phyloP scores from a whole-genome alignment of 225 moss, liverwort and hornwort genomes.

The Polytrichum commune region DNA sequence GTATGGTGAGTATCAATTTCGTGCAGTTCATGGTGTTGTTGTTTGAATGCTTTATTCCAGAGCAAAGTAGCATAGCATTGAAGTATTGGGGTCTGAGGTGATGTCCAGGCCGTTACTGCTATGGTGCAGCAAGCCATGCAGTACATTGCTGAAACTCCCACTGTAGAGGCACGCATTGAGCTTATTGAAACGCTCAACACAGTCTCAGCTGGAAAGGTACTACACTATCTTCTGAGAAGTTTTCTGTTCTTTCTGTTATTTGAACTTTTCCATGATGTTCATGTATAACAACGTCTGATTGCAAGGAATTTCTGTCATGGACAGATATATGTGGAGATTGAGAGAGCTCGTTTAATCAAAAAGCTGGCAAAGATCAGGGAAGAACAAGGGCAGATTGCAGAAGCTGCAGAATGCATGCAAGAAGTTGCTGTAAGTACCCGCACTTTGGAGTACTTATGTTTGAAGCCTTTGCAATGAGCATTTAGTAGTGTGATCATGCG shows the following conservation, averaged over 20 bases:
- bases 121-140: constrained; percentile 98
- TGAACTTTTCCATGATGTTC: too few relatives aligned
- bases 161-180: constrained; percentile 73
- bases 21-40: too few relatives aligned
- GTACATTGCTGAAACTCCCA: constrained; percentile 82
- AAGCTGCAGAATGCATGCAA: constrained; percentile 98
- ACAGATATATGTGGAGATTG: constrained; percentile 99
- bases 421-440: constrained; percentile 88
- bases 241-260: not conserved
- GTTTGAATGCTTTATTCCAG: too few relatives aligned
- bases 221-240: not conserved
- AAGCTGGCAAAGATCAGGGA: constrained; percentile 96
- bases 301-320: too few relatives aligned
- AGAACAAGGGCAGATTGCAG: constrained; percentile 91
- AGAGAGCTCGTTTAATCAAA: constrained; percentile 91
- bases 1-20: too few relatives aligned
- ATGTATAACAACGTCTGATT: too few relatives aligned
- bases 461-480: not conserved
- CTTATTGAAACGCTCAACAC: constrained; percentile 94
- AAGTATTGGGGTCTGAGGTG: not conserved
- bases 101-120: constrained; percentile 83
- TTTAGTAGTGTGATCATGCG: not conserved
- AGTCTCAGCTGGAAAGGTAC: constrained; percentile 94
- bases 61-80: not conserved
- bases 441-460: not conserved